Base-by-base conservation (phyloP, 2,329 filamentous ascomycete genomes). In the Diaporthe sp. region DNA sequence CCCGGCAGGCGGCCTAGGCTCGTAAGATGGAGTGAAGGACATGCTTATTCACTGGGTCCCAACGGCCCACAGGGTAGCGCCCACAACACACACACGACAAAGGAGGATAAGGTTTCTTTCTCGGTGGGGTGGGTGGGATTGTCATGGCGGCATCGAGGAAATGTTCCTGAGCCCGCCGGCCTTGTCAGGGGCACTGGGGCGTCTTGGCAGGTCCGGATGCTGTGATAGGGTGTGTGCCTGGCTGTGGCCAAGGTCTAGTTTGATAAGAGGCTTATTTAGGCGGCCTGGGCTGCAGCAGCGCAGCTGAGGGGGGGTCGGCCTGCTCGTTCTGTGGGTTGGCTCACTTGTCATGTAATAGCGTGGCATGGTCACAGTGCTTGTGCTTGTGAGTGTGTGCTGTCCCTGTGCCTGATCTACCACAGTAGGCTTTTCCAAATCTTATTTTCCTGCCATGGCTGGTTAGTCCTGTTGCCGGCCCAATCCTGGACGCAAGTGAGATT, bases 31-130 rank as follows among this genome's bases (percentile, higher is more conserved):
- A 58, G 55, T 71, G 39, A 57, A 47, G 53, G 42, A 49, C 68
- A 71, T 71, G 68, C 68, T 71, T 71, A 71, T 71, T 71, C 68
- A 71, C 68, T 71, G 68, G 68, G 68, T 71, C 68, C 53, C 51
- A 71, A 58, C 65, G 65, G 65, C 65, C 65, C 65, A 70, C 49
- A 70, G 34, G 49, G 65, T 34, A 55, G 34, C 65, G 65, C 34
- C 49, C 13, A 53, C 65, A 49, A 28, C 25, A 47, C 61, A 44
- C n/a, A 65, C 17, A 34, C 42, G 61, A 65, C 65, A 70, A 70
- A 70, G 65, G 49, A 70, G 65, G 65, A 70, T 70, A 70, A 70
- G 65, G 65, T 70, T 70, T 71, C 68, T 57, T 71, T 57, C 55
- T 71, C 39, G 39, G 53, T 71, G 68, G 68, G 55, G 68, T 49